Percentiles rank a stretch among this genome's conserved stretches.
Conservation (phyloP, 192 early-diverging fungal genomes). For the Linnemannia hyalina region DNA sequence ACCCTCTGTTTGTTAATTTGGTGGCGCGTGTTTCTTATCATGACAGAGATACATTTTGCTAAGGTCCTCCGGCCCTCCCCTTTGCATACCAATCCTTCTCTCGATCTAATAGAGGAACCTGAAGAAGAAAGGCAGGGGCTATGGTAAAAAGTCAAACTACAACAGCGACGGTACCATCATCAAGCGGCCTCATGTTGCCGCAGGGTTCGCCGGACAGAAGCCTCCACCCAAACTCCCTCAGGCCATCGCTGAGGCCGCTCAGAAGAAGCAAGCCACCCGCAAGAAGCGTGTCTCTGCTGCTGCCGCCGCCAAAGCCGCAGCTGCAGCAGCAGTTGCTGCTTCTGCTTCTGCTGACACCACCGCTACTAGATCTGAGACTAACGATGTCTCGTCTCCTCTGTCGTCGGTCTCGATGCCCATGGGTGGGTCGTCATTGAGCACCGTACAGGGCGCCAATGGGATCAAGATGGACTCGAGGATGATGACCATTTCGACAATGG, state of each 20-base stretch:
- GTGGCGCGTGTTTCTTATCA: neutral
- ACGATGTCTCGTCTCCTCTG: neutral
- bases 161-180: conserved; percentile 15
- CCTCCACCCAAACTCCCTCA: conserved; percentile 56
- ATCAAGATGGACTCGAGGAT: neutral
- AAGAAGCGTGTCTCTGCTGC: conserved; percentile 34
- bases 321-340: neutral
- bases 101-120: conserved; percentile 7
- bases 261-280: conserved; percentile 33
- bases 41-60: neutral
- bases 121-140: conserved; percentile 19
- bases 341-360: neutral
- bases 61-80: neutral
- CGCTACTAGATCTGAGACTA: neutral
- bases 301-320: conserved; percentile 11
- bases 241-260: conserved; percentile 47
- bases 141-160: conserved; percentile 9
- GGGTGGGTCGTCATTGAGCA: neutral
- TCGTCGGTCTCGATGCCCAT: neutral
- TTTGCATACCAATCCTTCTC: neutral
- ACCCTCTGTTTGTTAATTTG: neutral
- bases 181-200: conserved; percentile 50
- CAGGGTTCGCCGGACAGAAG: conserved; percentile 51
- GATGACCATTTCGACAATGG: conserved; percentile 4
- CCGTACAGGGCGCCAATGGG: neutral